A percentile compares a stretch with the other conserved stretches of the same genome.
Conservation (phyloP, 371 early-diverging fungal genomes). For the Syncephalastrum contaminatum region DNA sequence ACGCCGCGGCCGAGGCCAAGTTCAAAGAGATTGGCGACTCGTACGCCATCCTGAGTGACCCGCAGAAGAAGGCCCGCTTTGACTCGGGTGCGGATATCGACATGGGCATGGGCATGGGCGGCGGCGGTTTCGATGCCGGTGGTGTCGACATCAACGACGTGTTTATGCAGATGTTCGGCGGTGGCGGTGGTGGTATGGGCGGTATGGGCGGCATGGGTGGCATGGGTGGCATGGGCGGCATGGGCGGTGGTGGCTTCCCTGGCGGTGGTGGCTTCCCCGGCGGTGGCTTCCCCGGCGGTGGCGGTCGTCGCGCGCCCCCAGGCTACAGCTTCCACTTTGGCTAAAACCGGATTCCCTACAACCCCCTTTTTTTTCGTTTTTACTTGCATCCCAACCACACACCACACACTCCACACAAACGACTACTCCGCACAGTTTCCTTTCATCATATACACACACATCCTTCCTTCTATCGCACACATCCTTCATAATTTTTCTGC, state of each 20-base stretch:
- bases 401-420: too few species aligned
- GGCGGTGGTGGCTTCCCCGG: constrained; percentile 10
- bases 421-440: too few species aligned
- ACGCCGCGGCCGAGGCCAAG: constrained; percentile 66
- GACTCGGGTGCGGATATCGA: constrained; percentile 82
- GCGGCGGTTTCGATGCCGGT: constrained; percentile 51
- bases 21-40: constrained; percentile 89
- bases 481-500: too few species aligned
- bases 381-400: too few species aligned
- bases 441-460: too few species aligned
- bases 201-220: constrained; percentile 31
- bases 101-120: constrained; percentile 54
- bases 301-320: neutral
- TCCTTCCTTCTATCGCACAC: too few species aligned
- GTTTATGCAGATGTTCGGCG: constrained; percentile 66
- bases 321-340: constrained; percentile 8
- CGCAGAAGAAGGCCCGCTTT: constrained; percentile 76
- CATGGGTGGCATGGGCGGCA: neutral
- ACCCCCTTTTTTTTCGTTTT: too few species aligned
- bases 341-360: neutral
- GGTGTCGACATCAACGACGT: constrained; percentile 63
- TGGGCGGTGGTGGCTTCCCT: constrained; percentile 6
- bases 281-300: constrained; percentile 6
- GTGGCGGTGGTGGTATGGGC: constrained; percentile 41
- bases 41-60: constrained; percentile 75